Evolutionary conservation across 2,329 filamentous ascomycete species (phyloP).

Genomic region (Sporothrix schenckii): DNA sequence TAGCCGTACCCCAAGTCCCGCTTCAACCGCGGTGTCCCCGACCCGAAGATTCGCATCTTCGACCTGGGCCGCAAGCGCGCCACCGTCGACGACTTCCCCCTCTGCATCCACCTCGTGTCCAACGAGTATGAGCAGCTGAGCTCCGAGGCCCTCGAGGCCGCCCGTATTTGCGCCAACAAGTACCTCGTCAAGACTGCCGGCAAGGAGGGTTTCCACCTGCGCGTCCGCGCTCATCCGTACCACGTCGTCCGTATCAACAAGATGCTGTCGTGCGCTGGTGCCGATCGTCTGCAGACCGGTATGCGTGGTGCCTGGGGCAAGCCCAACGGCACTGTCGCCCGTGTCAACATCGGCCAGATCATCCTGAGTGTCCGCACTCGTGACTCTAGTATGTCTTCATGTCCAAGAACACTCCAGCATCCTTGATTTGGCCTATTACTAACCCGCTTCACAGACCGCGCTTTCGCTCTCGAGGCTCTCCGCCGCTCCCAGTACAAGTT

Average conservation of each 20-base stretch:
- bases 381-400: constrained; percentile 73
- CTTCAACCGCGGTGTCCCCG: constrained; percentile 99
- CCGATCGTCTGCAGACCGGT: constrained; percentile 99
- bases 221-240: constrained; percentile 92
- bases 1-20: constrained; percentile 99
- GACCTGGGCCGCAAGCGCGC: constrained; percentile 98
- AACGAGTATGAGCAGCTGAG: constrained; percentile 99
- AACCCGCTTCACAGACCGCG: constrained; percentile 64
- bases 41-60: constrained; percentile 92
- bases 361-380: constrained; percentile 95
- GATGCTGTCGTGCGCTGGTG: constrained; percentile 99
- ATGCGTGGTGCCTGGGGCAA: constrained; percentile 99
- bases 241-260: constrained; percentile 99
- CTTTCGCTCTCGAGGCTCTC: constrained; percentile 94
- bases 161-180: constrained; percentile 98
- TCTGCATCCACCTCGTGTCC: constrained; percentile 98
- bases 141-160: constrained; percentile 98
- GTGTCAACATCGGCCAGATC: constrained; percentile 99
- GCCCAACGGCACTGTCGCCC: constrained; percentile 97
- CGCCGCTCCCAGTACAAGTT: constrained; percentile 99
- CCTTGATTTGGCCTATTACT: neutral
- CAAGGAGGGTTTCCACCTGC: constrained; percentile 75
- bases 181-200: constrained; percentile 73
- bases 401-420: too few relatives aligned
- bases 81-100: constrained; percentile 98